Evolutionary conservation across 495 filamentous ascomycete genomes (phyloP).

Genomic region (Paragyromitra xinjiangensis): DNA sequence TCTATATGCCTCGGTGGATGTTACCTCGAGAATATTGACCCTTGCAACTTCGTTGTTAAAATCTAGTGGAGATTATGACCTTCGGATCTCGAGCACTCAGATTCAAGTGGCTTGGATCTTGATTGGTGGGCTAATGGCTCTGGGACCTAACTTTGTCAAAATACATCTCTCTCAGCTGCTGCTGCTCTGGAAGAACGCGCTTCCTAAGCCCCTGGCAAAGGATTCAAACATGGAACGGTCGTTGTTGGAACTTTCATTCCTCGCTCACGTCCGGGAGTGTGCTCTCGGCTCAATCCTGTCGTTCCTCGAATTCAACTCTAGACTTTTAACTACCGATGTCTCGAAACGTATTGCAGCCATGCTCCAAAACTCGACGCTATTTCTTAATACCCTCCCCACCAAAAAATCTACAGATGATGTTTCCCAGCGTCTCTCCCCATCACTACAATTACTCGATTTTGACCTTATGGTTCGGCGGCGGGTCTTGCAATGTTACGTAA

Average conservation of each 20-base stretch:
- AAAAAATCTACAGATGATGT: slow-evolving; percentile 92
- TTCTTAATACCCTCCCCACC: slow-evolving; percentile 79
- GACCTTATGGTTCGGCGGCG: slow-evolving; percentile 92
- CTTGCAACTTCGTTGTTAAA: slow-evolving; percentile 93
- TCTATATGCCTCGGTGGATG: slow-evolving; percentile 92
- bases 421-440: slow-evolving; percentile 80
- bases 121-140: slow-evolving; percentile 93
- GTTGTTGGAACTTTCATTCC: slow-evolving; percentile 85
- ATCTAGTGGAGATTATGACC: slow-evolving; percentile 86
- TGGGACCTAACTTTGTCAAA: slow-evolving; percentile 98
- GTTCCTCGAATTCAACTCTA: slow-evolving; percentile 93
- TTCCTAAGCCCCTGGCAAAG: slow-evolving; percentile 90
- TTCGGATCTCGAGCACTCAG: slow-evolving; percentile 90
- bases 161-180: slow-evolving; percentile 95
- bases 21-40: slow-evolving; percentile 88
- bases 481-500: slow-evolving; percentile 92
- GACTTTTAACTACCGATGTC: slow-evolving; percentile 89
- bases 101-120: slow-evolving; percentile 98
- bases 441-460: slow-evolving; percentile 88
- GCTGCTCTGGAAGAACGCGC: slow-evolving; percentile 95
- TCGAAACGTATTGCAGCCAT: slow-evolving; percentile 91
- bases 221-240: slow-evolving; percentile 84
- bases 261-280: slow-evolving; percentile 95
- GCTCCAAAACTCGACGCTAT: slow-evolving; percentile 94
- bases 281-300: slow-evolving; percentile 88